Evolutionary conservation across 2,329 filamentous ascomycete genomes (phyloP).

Genomic region (Tolypocladium ovalisporum): DNA sequence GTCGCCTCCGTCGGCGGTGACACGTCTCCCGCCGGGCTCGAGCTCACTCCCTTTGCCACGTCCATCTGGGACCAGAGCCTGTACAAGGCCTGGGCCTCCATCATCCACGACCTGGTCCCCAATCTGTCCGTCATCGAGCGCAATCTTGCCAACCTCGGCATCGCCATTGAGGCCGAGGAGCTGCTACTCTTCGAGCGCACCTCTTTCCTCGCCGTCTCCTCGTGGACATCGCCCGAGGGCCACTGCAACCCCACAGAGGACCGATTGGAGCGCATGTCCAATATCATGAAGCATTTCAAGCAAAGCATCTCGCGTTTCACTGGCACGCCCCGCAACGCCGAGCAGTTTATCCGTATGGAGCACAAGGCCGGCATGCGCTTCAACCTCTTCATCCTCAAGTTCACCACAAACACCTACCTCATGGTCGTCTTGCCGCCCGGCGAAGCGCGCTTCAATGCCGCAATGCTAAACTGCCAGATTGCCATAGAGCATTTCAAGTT

Average conservation of each 20-base stretch:
- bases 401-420: slow-evolving; percentile 96
- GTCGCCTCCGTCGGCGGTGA: slow-evolving; percentile 24
- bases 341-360: slow-evolving; percentile 72
- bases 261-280: slow-evolving; percentile 85
- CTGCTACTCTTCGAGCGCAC: slow-evolving; percentile 90
- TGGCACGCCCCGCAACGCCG: slow-evolving; percentile 67
- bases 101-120: slow-evolving; percentile 96
- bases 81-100: slow-evolving; percentile 96
- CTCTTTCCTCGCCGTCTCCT: slow-evolving; percentile 92
- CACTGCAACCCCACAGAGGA: slow-evolving; percentile 79
- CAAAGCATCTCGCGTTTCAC: slow-evolving; percentile 69
- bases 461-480: slow-evolving; percentile 80
- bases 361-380: slow-evolving; percentile 69
- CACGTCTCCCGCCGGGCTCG: slow-evolving; percentile 30
- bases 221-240: slow-evolving; percentile 68
- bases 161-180: slow-evolving; percentile 85
- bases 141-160: slow-evolving; percentile 71
- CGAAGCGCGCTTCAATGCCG: slow-evolving; percentile 83
- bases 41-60: slow-evolving; percentile 81
- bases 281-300: slow-evolving; percentile 98
- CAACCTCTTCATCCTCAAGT: slow-evolving; percentile 88
- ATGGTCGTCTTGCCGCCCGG: slow-evolving; percentile 85
- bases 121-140: slow-evolving; percentile 82
- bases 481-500: slow-evolving; percentile 72
- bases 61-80: slow-evolving; percentile 98